A percentile compares a stretch with the other conserved stretches of the same genome.
phyloP scores from a whole-genome alignment of 2,329 filamentous ascomycete genomes.

The Nemania abortiva region DNA sequence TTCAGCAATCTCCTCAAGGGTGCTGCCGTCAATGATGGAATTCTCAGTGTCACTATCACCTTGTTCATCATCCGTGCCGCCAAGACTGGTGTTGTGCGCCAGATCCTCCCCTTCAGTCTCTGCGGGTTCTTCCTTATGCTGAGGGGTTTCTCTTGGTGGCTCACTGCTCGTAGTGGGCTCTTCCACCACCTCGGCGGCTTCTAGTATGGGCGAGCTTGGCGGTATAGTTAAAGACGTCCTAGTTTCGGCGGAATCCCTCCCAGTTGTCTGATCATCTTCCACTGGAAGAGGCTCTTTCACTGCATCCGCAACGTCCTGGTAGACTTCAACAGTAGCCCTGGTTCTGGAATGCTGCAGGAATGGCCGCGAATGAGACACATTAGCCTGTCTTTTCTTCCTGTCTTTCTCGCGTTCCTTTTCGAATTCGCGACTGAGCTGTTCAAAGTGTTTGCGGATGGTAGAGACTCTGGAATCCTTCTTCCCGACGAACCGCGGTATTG shows the following conservation, averaged over 20 bases:
- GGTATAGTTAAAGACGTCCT: constrained; percentile 44
- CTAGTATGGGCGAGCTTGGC: constrained; percentile 35
- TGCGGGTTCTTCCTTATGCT: constrained; percentile 50
- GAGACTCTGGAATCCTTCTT: constrained; percentile 85
- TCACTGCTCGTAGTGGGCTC: constrained; percentile 28
- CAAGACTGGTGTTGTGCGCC: constrained; percentile 64
- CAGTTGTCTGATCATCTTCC: constrained; percentile 68
- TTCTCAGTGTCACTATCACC: constrained; percentile 79
- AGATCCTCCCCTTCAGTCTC: constrained; percentile 60
- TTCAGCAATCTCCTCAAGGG: constrained; percentile 72
- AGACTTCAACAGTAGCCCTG: constrained; percentile 96
- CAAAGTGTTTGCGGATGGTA: constrained; percentile 93
- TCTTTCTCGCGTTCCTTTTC: constrained; percentile 93
- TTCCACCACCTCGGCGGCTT: constrained; percentile 24
- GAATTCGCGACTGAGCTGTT: constrained; percentile 95
- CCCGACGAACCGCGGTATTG: constrained; percentile 89
- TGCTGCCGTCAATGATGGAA: constrained; percentile 74
- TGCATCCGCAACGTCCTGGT: constrained; percentile 91
- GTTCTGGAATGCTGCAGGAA: constrained; percentile 88
- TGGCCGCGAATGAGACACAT: constrained; percentile 79
- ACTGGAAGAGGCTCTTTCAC: constrained; percentile 81
- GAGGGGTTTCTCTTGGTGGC: constrained; percentile 48
- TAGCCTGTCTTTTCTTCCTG: constrained; percentile 82
- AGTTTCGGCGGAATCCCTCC: constrained; percentile 52
- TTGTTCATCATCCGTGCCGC: constrained; percentile 76